Base-by-base conservation (phyloP, 495 filamentous ascomycete species). In the Aspergillus nanangensis region DNA sequence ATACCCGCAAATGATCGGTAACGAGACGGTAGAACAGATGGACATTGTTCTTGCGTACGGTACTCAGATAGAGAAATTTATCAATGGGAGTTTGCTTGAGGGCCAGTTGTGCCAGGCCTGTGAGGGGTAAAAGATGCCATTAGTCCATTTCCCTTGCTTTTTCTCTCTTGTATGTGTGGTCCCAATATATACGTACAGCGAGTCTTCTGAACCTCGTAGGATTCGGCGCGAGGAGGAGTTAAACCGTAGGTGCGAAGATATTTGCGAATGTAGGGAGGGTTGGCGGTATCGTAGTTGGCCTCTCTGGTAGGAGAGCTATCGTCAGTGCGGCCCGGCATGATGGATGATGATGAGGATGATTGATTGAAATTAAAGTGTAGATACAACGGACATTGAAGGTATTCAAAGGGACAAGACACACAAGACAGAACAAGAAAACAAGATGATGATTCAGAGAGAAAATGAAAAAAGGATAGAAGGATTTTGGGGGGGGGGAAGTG, bases 11-110 rank as follows among this genome's bases (percentile, higher is more conserved):
- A 69, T 97, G 86, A 63, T 92, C 84, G 48, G 90, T 88, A 51
- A 96, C 76, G 53, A 98, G 74, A 52, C 93, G 80, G 76, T 96
- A 98, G 75, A 96, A 98, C 38, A 98, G 78, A 65, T 96, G 88
- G 25, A 86, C 79, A 67, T 96, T 96, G 53, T 88, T 84, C 58
- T 82, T 84, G 69, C 92, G 87, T 61, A 98, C 77, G 21, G 83
- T 78, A 55, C 87, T 90, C 60, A 98, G 76, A 67, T 97, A 98
- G 37, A 92, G 81, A 66, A 93, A 98, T 67, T 91, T 95, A 69
- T 98, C 93, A 62, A 98, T 89, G 31, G 75, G 68, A 37, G 87
- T 90, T 45, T 80, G 74, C 57, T 90, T 89, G 33, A 82, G 72
- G 45, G 82, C 79, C 66, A 98, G 83, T 66, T 88, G 82, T 43